Base-by-base conservation (phyloP, 257 asterid species). In the Solanum virginianum region DNA sequence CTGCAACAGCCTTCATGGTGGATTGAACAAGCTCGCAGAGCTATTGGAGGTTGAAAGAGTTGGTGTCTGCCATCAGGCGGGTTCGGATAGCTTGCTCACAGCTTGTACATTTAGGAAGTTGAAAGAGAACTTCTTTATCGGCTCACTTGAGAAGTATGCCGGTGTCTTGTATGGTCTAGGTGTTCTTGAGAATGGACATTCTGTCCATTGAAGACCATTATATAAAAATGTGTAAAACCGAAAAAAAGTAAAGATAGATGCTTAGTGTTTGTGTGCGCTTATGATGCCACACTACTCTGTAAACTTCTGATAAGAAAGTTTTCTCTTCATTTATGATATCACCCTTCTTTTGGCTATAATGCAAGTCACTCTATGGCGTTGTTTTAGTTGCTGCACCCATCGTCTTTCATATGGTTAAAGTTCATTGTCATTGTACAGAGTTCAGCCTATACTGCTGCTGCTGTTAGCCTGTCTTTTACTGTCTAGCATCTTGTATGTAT, bases 51-150 rank as follows among this genome's bases (percentile, higher is more conserved):
- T 94, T 53, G 95, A 94, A 91, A 88, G 98, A 63, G 93, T 94
- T 7, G 98, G 98, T 71, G 85, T 94, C 59, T 92, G 98, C 80
- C 98, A 94, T 89, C 98, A 94, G 82, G 98, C 96, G 0, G 98
- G 98, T 43, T 94, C 98, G 10, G 98, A 94, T 85, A 94, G 98
- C 85, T 88, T 92, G 92, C 92, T 94, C 79, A 94, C 97, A 1
- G 86, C 94, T 16, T 91, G 91, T 87, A 89, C 94, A 7, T 94
- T 94, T 86, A 86, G 90, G 90, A 94, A 94, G 89, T 84, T 94
- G 89, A 91, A 92, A 89, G 98, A 94, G 57, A 90, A 65, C 86
- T 88, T 91, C 91, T 91, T 92, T 85, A 89, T 91, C 32, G 97
- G 97, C 77, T 91, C 94, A 16, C 69, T 94, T 9, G 96, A 92